Evolutionary conservation across 768 basidiomycete species (phyloP).

Genomic region (Leccinum broughii): DNA sequence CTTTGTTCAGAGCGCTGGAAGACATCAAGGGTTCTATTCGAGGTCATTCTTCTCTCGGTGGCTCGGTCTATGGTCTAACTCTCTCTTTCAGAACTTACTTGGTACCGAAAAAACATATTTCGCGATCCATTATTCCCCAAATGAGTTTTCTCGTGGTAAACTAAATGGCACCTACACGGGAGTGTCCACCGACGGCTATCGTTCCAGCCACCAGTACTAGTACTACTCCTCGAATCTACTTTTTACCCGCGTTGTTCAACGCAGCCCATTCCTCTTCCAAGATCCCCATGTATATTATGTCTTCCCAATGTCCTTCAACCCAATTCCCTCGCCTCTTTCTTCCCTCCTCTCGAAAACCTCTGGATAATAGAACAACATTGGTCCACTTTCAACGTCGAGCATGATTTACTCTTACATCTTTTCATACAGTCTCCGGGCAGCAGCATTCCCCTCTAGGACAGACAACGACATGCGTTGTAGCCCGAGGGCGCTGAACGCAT

Average conservation of each 20-base stretch:
- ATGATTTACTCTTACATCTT: slow-evolving; percentile 29
- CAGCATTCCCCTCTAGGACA: slow-evolving; percentile 36
- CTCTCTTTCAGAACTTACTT: slow-evolving; percentile 60
- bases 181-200: neutral
- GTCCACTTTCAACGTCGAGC: neutral
- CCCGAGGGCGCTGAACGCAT: slow-evolving; percentile 37
- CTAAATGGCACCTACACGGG: neutral
- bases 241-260: neutral
- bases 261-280: slow-evolving; percentile 34
- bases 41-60: slow-evolving; percentile 42
- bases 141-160: neutral
- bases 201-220: neutral
- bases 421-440: slow-evolving; percentile 24
- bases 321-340: slow-evolving; percentile 18
- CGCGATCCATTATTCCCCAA: slow-evolving; percentile 26
- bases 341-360: slow-evolving; percentile 36
- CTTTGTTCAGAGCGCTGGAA: slow-evolving; percentile 63
- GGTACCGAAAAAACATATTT: slow-evolving; percentile 80
- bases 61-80: slow-evolving; percentile 4
- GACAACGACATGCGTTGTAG: slow-evolving; percentile 39
- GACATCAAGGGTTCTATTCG: slow-evolving; percentile 77
- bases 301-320: slow-evolving; percentile 29
- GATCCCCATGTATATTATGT: slow-evolving; percentile 35
- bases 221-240: no score
- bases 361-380: slow-evolving; percentile 8